These are phyloP conservation scores for Fusarium graminum DNA, from an alignment of 2,329 filamentous ascomycete species.

Conservation along the genomic window DNA sequence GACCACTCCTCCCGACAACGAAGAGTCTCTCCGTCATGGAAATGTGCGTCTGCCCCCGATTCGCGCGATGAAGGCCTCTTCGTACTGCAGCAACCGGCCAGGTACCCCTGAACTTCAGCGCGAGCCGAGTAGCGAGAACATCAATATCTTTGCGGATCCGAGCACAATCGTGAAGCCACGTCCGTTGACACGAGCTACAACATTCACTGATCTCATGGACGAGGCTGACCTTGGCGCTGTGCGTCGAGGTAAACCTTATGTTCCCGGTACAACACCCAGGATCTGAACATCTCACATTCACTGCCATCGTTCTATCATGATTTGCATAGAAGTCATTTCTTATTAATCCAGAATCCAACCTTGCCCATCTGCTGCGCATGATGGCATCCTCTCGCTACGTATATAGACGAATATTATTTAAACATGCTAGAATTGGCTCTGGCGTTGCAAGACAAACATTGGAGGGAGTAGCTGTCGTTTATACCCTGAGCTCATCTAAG, in stretches of 20 bases:
- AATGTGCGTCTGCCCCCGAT: conserved; percentile 55
- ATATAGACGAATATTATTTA: conserved; percentile 25
- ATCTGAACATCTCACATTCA: conserved; percentile 41
- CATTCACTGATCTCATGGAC: conserved; percentile 68
- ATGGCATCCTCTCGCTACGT: conserved; percentile 27
- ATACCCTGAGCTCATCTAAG: conserved; percentile 42
- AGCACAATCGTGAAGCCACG: conserved; percentile 54
- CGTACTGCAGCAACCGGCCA: conserved; percentile 43
- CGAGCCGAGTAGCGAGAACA: conserved; percentile 63
- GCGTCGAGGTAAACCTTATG: conserved; percentile 58
- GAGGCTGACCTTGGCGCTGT: conserved; percentile 60
- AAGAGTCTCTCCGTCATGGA: conserved; percentile 45
- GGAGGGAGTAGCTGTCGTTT: conserved; percentile 41
- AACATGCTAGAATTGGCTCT: conserved; percentile 25
- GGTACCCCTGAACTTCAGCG: conserved; percentile 55
- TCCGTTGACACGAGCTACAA: conserved; percentile 57
- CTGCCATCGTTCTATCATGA: conserved; percentile 3
- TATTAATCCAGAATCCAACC: conserved; percentile 12
- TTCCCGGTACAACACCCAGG: conserved; percentile 55
- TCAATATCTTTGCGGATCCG: conserved; percentile 66
- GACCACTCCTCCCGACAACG: conserved; percentile 46
- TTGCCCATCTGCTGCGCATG: conserved; percentile 36
- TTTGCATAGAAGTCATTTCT: conserved; percentile 7
- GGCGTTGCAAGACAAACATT: conserved; percentile 33
- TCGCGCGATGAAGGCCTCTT: conserved; percentile 55